Base-by-base conservation (phyloP, 257 asterid species). In the Nicotiana sylvestris region DNA sequence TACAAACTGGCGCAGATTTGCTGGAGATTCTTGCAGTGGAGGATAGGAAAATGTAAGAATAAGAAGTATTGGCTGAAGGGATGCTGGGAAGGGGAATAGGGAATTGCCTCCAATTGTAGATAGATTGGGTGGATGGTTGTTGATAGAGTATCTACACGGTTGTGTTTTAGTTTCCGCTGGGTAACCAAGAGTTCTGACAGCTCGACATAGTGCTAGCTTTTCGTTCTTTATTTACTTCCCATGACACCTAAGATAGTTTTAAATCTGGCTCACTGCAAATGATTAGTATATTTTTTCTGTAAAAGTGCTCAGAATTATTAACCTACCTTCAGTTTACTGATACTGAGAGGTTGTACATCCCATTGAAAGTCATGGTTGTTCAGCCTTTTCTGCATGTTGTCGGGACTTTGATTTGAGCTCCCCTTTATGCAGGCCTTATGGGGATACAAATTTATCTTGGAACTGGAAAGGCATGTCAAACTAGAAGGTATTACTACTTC, bases 381-480 rank as follows among this genome's bases (percentile, higher is more conserved):
- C 60, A 70, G 21, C 58, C 33, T 70, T 70, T 70, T 69, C 57
- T 39, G 57, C 57, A 39, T 55, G 60, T 55, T 43, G 37, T 72
- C 78, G 5, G 37, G 61, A 49, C 79, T 49, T 49, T 72, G 62
- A 74, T 49, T 74, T 72, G 55, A 72, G 61, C 79, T 72, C 25
- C 39, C 79, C 55, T 77, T 49, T 66, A 53, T 78, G 80, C 60
- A 83, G 82, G 82, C 72, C 81, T 43, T 82, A 82, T 74, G 85
- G 85, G 46, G 85, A 82, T 35, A 74, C 85, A 82, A 82, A 72
- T 53, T 8, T 82, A 82, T 39, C 76, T 16, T 58, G 77, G 85
- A 82, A 82, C 66, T 74, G 85, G 85, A 82, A 82, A 33, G 81
- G 77, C 74, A 65, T 76, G 69, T 16, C 85, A 58, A 76, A 64